Base-by-base conservation (phyloP, 2,329 filamentous ascomycete genomes). In the Sclerotinia trifoliorum region DNA sequence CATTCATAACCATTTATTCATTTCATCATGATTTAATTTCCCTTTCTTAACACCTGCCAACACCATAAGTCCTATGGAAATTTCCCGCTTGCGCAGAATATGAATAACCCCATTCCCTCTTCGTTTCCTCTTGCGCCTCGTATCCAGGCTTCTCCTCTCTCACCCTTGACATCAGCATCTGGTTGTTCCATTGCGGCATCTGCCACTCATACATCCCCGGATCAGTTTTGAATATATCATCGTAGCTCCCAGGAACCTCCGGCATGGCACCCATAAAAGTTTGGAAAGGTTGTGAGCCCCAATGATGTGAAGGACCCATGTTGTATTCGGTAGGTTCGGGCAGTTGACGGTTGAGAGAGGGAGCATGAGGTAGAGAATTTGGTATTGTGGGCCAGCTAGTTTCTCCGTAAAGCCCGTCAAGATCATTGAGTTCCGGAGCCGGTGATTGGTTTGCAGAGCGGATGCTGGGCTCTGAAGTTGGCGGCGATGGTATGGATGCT, bases 201-300 rank as follows among this genome's bases (percentile, higher is more conserved):
- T 76, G 75, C 76, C 76, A 77, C 56, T 75, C 75, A 57, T 75
- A 77, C 58, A 74, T 57, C 2, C 73, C 72, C 5, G 70, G 69
- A 49, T 76, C 74, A 8, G 73, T 71, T 63, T 75, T 77, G 64
- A 77, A 77, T 19, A 77, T 74, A 66, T 78, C 76, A 39, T 77
- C 76, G 52, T 76, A 77, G 5, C 74, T 74, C 19, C 74, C 44
- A 11, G 52, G 39, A 15, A 51, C 62, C 54, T 77, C 74, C 11
- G 72, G 70, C 70, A 75, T 74, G 15, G 75, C 72, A 8, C 75
- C 76, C 75, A 77, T 77, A 61, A 76, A 76, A 11, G 75, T 75
- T 66, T 77, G 75, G 67, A 77, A 78, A 2, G 74, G 73, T 56
- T 75, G 73, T 17, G 54, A 66, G 2, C 73, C 72, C 75, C 75